These are phyloP conservation scores for Craspedostauros australis DNA, from an alignment of 108 stramenopile genomes.

Conservation along the genomic window DNA sequence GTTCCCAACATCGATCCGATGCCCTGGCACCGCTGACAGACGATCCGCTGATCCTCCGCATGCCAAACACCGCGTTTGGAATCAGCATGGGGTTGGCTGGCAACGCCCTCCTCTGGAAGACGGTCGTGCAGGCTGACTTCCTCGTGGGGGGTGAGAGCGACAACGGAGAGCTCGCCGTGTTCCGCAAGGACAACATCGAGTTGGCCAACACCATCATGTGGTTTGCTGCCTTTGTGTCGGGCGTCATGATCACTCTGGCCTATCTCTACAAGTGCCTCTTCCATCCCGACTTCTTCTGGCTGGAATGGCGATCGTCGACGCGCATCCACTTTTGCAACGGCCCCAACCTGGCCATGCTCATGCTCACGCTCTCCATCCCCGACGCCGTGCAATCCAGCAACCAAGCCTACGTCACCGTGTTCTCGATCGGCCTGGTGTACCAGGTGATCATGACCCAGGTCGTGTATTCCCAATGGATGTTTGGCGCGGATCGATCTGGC, in stretches of 20 bases:
- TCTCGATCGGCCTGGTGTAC: not conserved
- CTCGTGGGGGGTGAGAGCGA: no score
- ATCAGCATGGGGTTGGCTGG: constrained; percentile 22
- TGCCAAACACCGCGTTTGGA: constrained; percentile 21
- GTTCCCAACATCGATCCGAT: no score
- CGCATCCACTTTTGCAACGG: constrained; percentile 23
- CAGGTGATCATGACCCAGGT: constrained; percentile 7
- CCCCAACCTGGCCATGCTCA: constrained; percentile 8
- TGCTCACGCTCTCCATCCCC: constrained; percentile 5
- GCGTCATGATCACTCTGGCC: not conserved
- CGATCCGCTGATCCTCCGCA: not conserved
- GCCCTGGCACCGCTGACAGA: no score
- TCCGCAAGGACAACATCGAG: not conserved
- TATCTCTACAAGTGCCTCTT: constrained; percentile 6
- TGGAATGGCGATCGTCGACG: constrained; percentile 14
- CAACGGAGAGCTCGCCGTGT: no score
- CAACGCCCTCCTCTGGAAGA: constrained; percentile 20
- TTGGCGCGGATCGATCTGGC: constrained; percentile 1
- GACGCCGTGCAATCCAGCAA: not conserved
- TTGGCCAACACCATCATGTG: constrained; percentile 6
- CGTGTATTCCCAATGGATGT: constrained; percentile 24
- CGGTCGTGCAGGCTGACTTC: not conserved
- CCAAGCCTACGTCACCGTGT: not conserved
- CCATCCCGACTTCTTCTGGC: not conserved
- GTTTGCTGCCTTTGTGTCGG: constrained; percentile 1